Base-by-base conservation (phyloP, 2,329 filamentous ascomycete species). In the Pseudogymnoascus sp. region DNA sequence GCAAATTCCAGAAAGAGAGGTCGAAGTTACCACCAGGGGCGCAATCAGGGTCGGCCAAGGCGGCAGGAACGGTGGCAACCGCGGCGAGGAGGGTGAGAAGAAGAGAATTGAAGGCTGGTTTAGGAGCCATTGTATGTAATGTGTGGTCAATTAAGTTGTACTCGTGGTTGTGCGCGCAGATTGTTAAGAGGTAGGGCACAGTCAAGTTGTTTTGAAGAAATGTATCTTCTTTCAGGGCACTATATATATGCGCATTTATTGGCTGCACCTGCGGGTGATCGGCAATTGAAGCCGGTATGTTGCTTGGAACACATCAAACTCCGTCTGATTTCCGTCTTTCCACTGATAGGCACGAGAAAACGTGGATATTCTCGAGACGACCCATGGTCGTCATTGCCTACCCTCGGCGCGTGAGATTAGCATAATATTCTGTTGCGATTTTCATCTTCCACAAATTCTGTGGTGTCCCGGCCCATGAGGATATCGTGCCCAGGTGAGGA, bases 21-120 rank as follows among this genome's bases (percentile, higher is more conserved):
- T 59, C 58, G 15, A 59, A 59, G 58, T 59, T 59, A 25, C 58
- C 58, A 10, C 58, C 58, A 21, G 75, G 27, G 74, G 71, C 66
- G 72, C 74, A 52, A 75, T 72, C 65, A 65, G 73, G 36, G 67
- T 76, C 31, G 7, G 45, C 45, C 13, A 55, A 33, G 27, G 27
- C 29, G 27, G 45, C 45, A 31, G 45, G 45, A 31, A 55, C n/a
- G 29, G 45, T 29, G n/a, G 33, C 8, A 15, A 55, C 45, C 29
- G 29, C 45, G 45, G 45, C 45, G n/a, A 15, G n/a, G 29, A 55
- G 45, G 27, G n/a, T 5, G 10, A 55, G 29, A n/a, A 55, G 45
- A 9, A 55, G 29, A 33, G 45, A 55, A 33, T n/a, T 15, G 45
- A 55, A 12, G 8, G 27, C 7, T 33, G 45, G 18, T 55, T 55